A percentile compares a stretch with the other conserved stretches of the same genome.
Evolutionary conservation across 345 rosid genomes (phyloP).

Genomic region (Arabis hirsuta): DNA sequence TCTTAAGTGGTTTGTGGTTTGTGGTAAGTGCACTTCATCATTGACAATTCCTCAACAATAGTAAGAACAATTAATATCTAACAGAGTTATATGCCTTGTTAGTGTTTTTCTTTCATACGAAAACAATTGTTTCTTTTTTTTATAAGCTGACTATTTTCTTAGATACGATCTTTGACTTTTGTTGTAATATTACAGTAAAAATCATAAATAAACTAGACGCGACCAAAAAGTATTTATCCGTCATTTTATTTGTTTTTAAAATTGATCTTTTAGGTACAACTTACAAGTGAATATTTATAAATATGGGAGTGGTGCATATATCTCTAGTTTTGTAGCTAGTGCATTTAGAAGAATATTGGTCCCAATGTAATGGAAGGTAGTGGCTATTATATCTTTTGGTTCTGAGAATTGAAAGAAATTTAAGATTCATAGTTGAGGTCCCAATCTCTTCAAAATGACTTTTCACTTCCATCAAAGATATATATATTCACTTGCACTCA

Average conservation of each 20-base stretch:
- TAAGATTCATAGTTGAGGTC: slow-evolving; percentile 33
- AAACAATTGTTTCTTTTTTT: neutral
- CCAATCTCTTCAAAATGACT: no score
- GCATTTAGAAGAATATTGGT: slow-evolving; percentile 33
- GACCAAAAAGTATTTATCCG: no score
- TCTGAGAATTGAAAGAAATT: slow-evolving; percentile 11
- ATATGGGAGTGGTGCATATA: slow-evolving; percentile 3
- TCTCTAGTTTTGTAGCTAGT: slow-evolving; percentile 21
- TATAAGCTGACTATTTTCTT: neutral
- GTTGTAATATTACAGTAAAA: neutral
- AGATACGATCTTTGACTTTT: slow-evolving; percentile 6
- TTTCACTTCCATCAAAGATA: no score
- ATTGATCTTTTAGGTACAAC: neutral
- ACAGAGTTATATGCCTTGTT: slow-evolving; percentile 23
- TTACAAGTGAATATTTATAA: slow-evolving; percentile 3
- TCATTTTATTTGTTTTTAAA: neutral
- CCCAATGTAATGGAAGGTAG: slow-evolving; percentile 30
- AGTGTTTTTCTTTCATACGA: slow-evolving; percentile 23
- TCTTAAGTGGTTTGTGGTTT: slow-evolving; percentile 34
- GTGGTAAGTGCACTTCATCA: slow-evolving; percentile 41
- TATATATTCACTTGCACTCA: no score
- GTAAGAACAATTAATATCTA: slow-evolving; percentile 26
- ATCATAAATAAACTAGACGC: neutral
- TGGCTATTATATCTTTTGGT: slow-evolving; percentile 32
- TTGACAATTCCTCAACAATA: no score